Base-by-base conservation (phyloP, 2,329 filamentous ascomycete genomes). In the Epicoccum nigrum region DNA sequence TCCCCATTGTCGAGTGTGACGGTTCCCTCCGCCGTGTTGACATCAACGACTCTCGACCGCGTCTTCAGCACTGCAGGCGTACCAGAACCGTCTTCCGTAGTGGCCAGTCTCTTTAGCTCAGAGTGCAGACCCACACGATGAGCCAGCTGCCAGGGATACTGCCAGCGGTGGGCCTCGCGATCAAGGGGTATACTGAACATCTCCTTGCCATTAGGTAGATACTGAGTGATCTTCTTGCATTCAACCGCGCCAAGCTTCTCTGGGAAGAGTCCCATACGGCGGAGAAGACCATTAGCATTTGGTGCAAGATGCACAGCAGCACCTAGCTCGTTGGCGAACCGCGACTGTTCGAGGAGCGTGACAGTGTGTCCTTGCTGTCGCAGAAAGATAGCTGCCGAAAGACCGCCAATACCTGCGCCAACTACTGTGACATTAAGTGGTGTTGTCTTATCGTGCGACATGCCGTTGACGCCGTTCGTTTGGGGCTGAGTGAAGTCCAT, bases 231-330 rank as follows among this genome's bases (percentile, higher is more conserved):
- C 54, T 68, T 48, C 47, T 32, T 35, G 39, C 55, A 58, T 4
- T 32, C 35, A 45, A 70, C 59, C 1, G 77, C 74, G 2, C 77
- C 77, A 33, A 72, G 72, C 0, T 66, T 64, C 46, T 76, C 72
- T 0, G 75, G 70, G 40, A 69, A 65, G 1, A 81, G 56, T 0
- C 79, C 78, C 40, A 81, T 66, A 25, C 76, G 69, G 9, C 70
- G 67, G 4, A 88, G 71, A 2, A 87, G 68, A 0, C 82, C 81
- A 64, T 86, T 85, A 2, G 79, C 74, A 59, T 88, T 88, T 0
- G 86, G 83, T 0, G 82, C 79, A 4, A 87, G 65, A 60, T 87
- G 83, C n/a, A 87, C 78, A 0, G 84, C 84, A 3, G 85, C 84
- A 0, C 84, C 85, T 1, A 77, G 70, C 65, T 86, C 84, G 42